Base-by-base conservation (phyloP, 176 grass and related monocot genomes). In the Zea luxurians region DNA sequence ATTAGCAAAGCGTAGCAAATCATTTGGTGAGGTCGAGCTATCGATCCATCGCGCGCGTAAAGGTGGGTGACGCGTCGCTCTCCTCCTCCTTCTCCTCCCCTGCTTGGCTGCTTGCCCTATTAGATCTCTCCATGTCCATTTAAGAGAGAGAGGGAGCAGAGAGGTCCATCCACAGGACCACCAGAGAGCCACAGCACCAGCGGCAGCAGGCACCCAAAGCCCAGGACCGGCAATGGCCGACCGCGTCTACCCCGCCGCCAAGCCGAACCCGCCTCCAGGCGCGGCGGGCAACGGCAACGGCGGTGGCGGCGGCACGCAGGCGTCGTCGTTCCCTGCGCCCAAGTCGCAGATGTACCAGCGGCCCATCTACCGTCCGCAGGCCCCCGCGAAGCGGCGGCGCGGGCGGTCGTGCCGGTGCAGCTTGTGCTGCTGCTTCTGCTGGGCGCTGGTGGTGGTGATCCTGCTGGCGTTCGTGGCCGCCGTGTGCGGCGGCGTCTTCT, bases 311-410 rank as follows among this genome's bases (percentile, higher is more conserved):
- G n/a, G n/a, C n/a, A n/a, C 52, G 69, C 12, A 27, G 27, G 27
- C 85, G 7, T 48, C 41, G 7, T 60, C 68, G 3, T 85, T 85
- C 76, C 76, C 80, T n/a, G 76, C 89, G 27, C 82, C 85, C 11
- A 97, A 97, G 72, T 40, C 87, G 42, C 95, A 94, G 81, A 80
- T 86, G 78, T 93, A 95, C 78, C 89, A 91, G 63, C 92, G 92
- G 7, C 96, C 92, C 1, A 78, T 79, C 70, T 95, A 99, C 78
- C 81, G 96, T 0, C 90, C 96, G 0, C 90, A 86, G 11, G 70
- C 80, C 0, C 52, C 77, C 0, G 35, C 83, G 1, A 82, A 89
- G 64, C 80, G 86, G 46, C 38, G 81, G 3, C 82, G 84, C 15
- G 79, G 89, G 10, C 82, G 94, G 0, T 88, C 91, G 6, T 82